Evolutionary conservation across 1,284 basidiomycete species (phyloP), one percentile per base, ranked within the genome.

Genomic region (Taiwanofungus camphoratus): DNA sequence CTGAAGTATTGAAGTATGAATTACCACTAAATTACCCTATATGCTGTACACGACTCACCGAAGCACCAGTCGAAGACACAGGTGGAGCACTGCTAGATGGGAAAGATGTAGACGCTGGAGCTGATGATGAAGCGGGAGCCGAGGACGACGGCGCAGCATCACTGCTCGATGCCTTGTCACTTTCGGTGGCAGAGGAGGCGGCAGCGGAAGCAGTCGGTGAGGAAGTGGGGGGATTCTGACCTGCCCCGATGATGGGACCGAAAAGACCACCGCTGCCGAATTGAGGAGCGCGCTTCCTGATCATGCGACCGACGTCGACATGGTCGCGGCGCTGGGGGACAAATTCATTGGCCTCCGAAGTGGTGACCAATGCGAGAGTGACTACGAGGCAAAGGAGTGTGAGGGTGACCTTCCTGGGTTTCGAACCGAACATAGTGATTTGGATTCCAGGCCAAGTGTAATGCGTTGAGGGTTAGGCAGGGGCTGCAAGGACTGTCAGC

Each of bases 201-300:
- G 34, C 26, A 33, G 36, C 21, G 19, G 26, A 31, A 23, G 18
- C 41, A 32, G 37, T 34, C 36, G 38, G 24, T 30, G 31, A 30
- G 36, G 29, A 15, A 7, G 41, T 31, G 18, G 54, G 50, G 18
- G 61, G 55, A 40, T 52, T 44, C 12, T 39, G 39, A 9, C 44
- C 54, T 9, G 53, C 53, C 44, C 52, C 45, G 42, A 50, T 41
- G 41, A 47, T 38, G 38, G 44, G 49, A 18, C 49, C 52, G 36
- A 56, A 21, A 36, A 46, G 2, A 30, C 49, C 23, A 8, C 68
- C 66, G n/a, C n/a, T n/a, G n/a, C n/a, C n/a, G n/a, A n/a, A n/a
- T n/a, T n/a, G n/a, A n/a, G n/a, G n/a, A 4, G 65, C 55, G 39
- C 85, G 81, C 60, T 82, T 86, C 65, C 71, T 83, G 52, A 87